Base-by-base conservation (phyloP, 495 filamentous ascomycete species). In the Elaphomyces granulatus region DNA sequence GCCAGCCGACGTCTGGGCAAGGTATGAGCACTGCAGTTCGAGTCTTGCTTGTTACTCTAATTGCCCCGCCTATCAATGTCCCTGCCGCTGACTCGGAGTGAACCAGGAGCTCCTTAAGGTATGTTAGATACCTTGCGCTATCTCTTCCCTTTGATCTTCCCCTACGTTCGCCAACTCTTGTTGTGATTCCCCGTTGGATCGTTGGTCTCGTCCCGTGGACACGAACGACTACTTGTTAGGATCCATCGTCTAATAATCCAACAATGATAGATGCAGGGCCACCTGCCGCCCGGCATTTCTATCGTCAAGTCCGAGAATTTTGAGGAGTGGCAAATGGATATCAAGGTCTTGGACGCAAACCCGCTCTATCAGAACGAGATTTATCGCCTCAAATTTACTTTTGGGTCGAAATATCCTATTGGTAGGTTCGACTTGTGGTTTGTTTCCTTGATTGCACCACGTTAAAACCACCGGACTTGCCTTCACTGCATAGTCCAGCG, bases 321-420 rank as follows among this genome's bases (percentile, higher is more conserved):
- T 21, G 71, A 82, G 49, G 78, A 92, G 67, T 99, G 92, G 92
- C 68, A 78, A 16, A 77, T 99, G 62, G 90, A 99, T 54, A 93
- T 99, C 44, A 60, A 69, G 39, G 86, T 99, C 30, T 71, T 96
- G 2, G 88, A 95, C 56, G 65, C 77, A 42, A 99, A 99, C 50
- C 88, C 90, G 10, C 61, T 99, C 32, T 99, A 99, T 60, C 59
- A 67, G 14, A 68, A 75, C 56, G 68, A 99, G 53, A 80, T 60
- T 14, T 95, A 83, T 61, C 70, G 92, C 30, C 66, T 99, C 30
- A 87, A 83, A 51, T 94, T 96, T 56, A 75, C 69, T 15, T 99
- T 99, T 52, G 72, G 68, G 46, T 65, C 65, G 7, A 78, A 72
- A 52, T 98, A 98, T 54, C 90, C 90, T 37, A 98, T 98, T 45